phyloP scores from a whole-genome alignment of 192 early-diverging fungal genomes.

The Mortierella hygrophila region DNA sequence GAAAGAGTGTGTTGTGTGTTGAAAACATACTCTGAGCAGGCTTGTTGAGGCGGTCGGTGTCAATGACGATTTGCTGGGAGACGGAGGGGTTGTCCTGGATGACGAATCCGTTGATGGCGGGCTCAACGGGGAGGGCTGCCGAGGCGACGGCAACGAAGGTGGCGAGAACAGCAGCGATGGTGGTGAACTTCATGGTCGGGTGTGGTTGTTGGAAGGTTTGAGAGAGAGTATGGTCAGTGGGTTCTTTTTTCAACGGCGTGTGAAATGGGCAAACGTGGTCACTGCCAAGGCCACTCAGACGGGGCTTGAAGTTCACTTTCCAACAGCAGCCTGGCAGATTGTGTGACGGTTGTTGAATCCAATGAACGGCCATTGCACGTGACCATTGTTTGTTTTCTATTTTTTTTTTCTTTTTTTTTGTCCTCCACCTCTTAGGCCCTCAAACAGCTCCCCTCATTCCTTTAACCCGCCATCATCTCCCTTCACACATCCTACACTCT shows the following conservation, averaged over 20 bases:
- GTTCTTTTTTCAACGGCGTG: conserved; percentile 4
- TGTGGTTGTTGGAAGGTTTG: not conserved
- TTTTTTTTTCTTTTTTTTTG: conserved; percentile 23
- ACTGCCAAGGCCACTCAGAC: not conserved
- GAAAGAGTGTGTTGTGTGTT: too few relatives aligned
- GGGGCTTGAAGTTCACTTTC: not conserved
- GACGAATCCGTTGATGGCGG: conserved; percentile 15
- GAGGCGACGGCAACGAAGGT: conserved; percentile 20
- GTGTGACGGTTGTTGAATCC: not conserved
- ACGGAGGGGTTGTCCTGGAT: conserved; percentile 18
- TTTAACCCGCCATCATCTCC: not conserved
- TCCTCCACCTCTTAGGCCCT: not conserved
- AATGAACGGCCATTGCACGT: not conserved
- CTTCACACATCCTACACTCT: not conserved
- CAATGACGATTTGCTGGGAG: conserved; percentile 18
- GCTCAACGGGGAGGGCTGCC: conserved; percentile 36
- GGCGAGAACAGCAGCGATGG: conserved; percentile 20
- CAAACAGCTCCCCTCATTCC: not conserved
- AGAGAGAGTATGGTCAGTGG: not conserved
- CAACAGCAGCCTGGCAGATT: not conserved
- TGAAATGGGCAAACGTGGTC: conserved; percentile 1
- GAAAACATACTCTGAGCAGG: not conserved
- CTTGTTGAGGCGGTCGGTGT: conserved; percentile 5
- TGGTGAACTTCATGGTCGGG: conserved; percentile 29
- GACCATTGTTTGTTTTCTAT: conserved; percentile 13